Base-by-base conservation (phyloP, 208 protist genomes). In the Acanthamoeba polyphaga region DNA sequence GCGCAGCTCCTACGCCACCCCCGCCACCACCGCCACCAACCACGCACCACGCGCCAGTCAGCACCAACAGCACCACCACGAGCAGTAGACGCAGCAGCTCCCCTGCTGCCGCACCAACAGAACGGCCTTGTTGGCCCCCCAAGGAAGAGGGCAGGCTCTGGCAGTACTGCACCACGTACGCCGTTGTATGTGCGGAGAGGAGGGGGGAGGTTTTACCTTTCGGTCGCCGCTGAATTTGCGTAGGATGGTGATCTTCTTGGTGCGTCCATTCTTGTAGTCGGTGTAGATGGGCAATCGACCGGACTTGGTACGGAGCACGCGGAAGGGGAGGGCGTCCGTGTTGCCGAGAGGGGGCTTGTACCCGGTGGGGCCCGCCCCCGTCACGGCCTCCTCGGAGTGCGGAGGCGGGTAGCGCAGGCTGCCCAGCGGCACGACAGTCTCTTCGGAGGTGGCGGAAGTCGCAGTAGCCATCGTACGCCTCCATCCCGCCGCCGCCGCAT, bases 181-280 rank as follows among this genome's bases (percentile, higher is more conserved):
- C 38, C 38, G 38, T 1, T 38, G 38, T 38, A 38, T 38, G 38
- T 38, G 38, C 38, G 38, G 38, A 38, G 38, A 38, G 51, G 51
- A 17, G 24, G 64, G 88, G 22, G 60, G 3, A 8, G 2, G 1
- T 1, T 7, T 17, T 78, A 55, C 88, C 88, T 93, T 93, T 22
- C 13, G 9, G 62, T 93, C 62, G 29, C 88, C 88, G 64, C 15
- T 78, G 88, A 93, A 93, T n/a, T 93, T 93, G 88, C 88, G 88
- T 0, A 93, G 32, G 19, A 93, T 76, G 29, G 88, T 93, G 12
- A 93, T 58, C 62, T 60, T 27, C 88, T 93, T 93, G 27, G 88
- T 93, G 22, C 88, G 32, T 24, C 88, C 88, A 53, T 93, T 93
- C 7, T 76, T 70, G 43, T 80, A 93, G 60, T 93, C 88, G 43